These are phyloP conservation scores for Entoloma clypeatum DNA, from an alignment of 1,284 basidiomycete genomes.

Conservation along the genomic window DNA sequence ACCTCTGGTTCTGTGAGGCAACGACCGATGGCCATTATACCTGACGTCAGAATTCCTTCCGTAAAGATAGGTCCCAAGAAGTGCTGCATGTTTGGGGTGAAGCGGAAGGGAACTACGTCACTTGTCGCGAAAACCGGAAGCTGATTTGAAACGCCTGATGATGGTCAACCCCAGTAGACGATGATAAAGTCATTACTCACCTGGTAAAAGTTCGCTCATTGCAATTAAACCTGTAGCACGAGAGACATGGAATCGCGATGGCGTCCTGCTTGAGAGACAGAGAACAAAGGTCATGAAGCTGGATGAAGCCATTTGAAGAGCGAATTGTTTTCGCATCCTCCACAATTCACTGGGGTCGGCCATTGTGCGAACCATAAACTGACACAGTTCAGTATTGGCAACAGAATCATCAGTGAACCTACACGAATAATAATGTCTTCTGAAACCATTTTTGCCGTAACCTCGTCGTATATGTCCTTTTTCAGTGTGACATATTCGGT, in stretches of 20 bases:
- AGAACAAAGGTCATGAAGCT: conserved; percentile 94
- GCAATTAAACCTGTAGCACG: conserved; percentile 86
- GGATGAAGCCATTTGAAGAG: conserved; percentile 82
- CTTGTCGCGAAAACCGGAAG: conserved; percentile 70
- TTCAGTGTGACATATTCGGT: conserved; percentile 73
- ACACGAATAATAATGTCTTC: conserved; percentile 86
- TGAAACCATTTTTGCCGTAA: conserved; percentile 86
- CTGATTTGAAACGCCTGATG: conserved; percentile 35
- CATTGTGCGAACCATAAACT: conserved; percentile 94
- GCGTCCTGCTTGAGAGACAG: conserved; percentile 81
- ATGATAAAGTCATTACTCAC: conserved; percentile 39
- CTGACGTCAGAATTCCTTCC: conserved; percentile 85
- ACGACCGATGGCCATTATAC: conserved; percentile 89
- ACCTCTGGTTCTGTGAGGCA: conserved; percentile 93
- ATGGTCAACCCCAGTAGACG: conserved; percentile 8
- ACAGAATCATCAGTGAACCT: conserved; percentile 25
- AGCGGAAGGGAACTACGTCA: conserved; percentile 94
- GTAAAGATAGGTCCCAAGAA: conserved; percentile 89
- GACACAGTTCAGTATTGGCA: conserved; percentile 10
- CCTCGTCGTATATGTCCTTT: conserved; percentile 90
- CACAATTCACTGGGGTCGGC: conserved; percentile 83
- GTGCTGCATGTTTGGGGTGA: conserved; percentile 95
- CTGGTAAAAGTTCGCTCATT: conserved; percentile 87
- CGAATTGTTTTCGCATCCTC: conserved; percentile 97
- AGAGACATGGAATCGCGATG: conserved; percentile 86